A percentile compares a stretch with the other conserved stretches of the same genome.
Evolutionary conservation across 2,329 filamentous ascomycete species (phyloP).

Genomic region (Didymella lethalis): DNA sequence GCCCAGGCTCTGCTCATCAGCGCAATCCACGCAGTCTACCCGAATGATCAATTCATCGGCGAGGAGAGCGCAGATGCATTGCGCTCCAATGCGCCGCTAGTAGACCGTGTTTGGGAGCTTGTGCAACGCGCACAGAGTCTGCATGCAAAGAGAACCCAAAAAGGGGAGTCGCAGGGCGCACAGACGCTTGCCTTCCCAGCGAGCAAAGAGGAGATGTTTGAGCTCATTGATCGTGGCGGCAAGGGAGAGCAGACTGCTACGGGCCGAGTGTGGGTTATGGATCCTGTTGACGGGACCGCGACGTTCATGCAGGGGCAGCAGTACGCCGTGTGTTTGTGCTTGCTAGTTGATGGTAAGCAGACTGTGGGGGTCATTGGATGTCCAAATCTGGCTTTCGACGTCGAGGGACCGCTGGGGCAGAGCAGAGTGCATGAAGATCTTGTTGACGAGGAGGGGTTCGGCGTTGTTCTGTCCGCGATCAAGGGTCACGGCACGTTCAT

Average conservation of each 20-base stretch:
- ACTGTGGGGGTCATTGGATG: conserved; percentile 67
- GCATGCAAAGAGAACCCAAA: conserved; percentile 37
- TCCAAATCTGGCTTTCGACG: conserved; percentile 63
- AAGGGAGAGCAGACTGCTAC: conserved; percentile 57
- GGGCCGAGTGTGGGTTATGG: conserved; percentile 66
- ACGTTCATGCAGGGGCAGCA: conserved; percentile 68
- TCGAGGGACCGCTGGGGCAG: conserved; percentile 28
- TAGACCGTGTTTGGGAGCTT: conserved; percentile 64
- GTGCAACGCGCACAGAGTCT: conserved; percentile 51
- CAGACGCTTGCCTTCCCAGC: conserved; percentile 45
- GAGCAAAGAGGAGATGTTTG: conserved; percentile 64
- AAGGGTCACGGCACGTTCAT: conserved; percentile 56
- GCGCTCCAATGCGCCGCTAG: conserved; percentile 58
- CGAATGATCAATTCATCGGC: conserved; percentile 65
- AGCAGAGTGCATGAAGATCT: conserved; percentile 46
- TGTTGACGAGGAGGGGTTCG: conserved; percentile 54
- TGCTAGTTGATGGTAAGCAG: conserved; percentile 66
- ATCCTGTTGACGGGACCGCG: conserved; percentile 70
- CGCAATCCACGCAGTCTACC: conserved; percentile 63
- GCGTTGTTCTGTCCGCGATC: conserved; percentile 57
- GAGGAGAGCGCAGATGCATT: conserved; percentile 67
- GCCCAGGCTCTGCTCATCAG: conserved; percentile 69
- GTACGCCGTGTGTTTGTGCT: conserved; percentile 67
- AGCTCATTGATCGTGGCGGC: conserved; percentile 69
- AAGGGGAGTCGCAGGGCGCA: conserved; percentile 32